Base-by-base conservation (phyloP, 169 alveolate genomes). In the Toxoplasma gondii region DNA sequence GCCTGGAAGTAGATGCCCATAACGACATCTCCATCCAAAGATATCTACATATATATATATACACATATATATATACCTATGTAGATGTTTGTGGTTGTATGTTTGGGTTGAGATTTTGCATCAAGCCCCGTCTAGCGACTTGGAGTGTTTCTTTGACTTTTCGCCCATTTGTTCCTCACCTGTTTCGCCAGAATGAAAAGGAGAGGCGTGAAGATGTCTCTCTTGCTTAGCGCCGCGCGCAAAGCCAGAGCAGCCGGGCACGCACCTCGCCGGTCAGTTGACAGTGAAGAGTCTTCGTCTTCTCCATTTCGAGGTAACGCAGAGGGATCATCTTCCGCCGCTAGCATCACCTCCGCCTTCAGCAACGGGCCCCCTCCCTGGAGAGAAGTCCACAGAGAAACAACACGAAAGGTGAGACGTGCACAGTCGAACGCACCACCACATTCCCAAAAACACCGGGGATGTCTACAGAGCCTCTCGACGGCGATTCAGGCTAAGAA, bases 321-420 rank as follows among this genome's bases (percentile, higher is more conserved):
- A n/a, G 9, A 34, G 5, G 93, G 43, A 24, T 93, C 95, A 5
- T 93, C 95, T 17, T 43, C 92, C 0, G 88, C 93, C 29, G 49
- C 82, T 36, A 69, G 41, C 95, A 93, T 93, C 54, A 93, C 91
- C 83, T 93, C 95, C 49, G 93, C 88, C 95, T 88, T 93, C 93
- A 93, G 81, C 90, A 86, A 27, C 16, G 91, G 92, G 31, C 95
- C 95, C 0, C 95, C 95, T 44, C 93, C 95, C 95, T 93, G 88
- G 38, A 49, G 24, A 27, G 67, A 29, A 54, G 12, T 49, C 58
- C 58, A 49, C 58, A 12, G 22, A 49, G 58, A 49, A 4, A 49
- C n/a, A n/a, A n/a, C n/a, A n/a, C n/a, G n/a, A n/a, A n/a, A n/a
- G n/a, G n/a, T n/a, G 58, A 49, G 12, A 49, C 58, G 12, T 12